Evolutionary conservation across 108 stramenopile genomes (phyloP).

Genomic region (Cyclotella atomus): DNA sequence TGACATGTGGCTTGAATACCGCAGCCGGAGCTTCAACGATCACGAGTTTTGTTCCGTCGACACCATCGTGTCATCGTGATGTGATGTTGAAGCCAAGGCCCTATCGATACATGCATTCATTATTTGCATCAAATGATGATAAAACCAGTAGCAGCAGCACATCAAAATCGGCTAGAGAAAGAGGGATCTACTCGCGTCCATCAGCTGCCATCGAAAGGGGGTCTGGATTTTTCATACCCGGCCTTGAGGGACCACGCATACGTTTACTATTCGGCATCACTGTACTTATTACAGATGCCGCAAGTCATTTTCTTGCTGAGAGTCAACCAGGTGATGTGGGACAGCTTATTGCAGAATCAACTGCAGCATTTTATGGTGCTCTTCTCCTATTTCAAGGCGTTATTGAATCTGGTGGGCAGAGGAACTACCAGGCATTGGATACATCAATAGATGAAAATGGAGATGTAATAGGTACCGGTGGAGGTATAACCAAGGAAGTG

Average conservation of each 20-base stretch:
- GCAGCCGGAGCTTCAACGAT: neutral
- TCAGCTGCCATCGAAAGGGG: constrained; percentile 94
- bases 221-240: constrained; percentile 95
- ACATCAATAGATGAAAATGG: neutral
- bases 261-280: constrained; percentile 67
- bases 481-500: neutral
- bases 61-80: too few species aligned
- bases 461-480: neutral
- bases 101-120: too few species aligned
- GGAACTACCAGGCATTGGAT: constrained; percentile 17
- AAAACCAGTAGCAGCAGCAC: neutral
- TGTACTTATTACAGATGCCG: constrained; percentile 54
- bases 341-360: constrained; percentile 50
- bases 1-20: too few species aligned
- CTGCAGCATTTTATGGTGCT: constrained; percentile 60
- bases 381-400: constrained; percentile 75
- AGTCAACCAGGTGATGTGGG: constrained; percentile 18
- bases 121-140: neutral
- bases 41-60: neutral
- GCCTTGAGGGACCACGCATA: constrained; percentile 91
- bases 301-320: constrained; percentile 49
- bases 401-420: constrained; percentile 71
- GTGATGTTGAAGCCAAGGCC: too few species aligned
- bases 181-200: constrained; percentile 89
- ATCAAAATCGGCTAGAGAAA: constrained; percentile 37